These are phyloP conservation scores for Sequoia sempervirens DNA, from an alignment of 75 land plant species.

Conservation along the genomic window DNA sequence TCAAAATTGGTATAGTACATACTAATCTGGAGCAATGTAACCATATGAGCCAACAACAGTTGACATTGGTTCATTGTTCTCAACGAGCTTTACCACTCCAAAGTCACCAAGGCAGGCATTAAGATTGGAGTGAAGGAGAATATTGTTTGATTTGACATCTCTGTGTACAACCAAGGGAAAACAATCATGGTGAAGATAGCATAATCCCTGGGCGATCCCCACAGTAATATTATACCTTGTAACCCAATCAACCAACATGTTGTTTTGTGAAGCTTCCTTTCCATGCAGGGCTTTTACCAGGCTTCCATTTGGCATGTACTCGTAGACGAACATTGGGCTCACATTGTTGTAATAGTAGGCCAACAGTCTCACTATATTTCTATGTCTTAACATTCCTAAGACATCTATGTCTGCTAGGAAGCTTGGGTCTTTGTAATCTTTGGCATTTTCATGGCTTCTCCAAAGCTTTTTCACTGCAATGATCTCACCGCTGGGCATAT, in stretches of 20 bases:
- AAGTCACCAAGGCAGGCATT: conserved; percentile 79
- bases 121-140: conserved; percentile 63
- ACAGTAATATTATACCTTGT: conserved; percentile 51
- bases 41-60: conserved; percentile 81
- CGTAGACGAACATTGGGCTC: conserved; percentile 56
- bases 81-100: conserved; percentile 59
- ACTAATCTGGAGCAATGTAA: conserved; percentile 87
- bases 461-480: conserved; percentile 78
- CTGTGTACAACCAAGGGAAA: conserved; percentile 71
- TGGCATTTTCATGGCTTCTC: conserved; percentile 22
- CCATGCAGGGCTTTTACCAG: conserved; percentile 62
- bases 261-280: conserved; percentile 18
- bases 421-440: conserved; percentile 18
- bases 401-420: conserved; percentile 56
- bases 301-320: conserved; percentile 74
- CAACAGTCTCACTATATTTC: conserved; percentile 65
- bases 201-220: conserved; percentile 68
- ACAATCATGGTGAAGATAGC: conserved; percentile 88
- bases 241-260: conserved; percentile 47
- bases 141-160: conserved; percentile 79
- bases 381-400: conserved; percentile 60
- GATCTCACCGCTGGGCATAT: conserved; percentile 33
- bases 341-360: conserved; percentile 60
- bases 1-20: background rate
- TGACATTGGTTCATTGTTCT: conserved; percentile 63